Evolutionary conservation across 768 basidiomycete species (phyloP), one percentile per base, ranked within the genome.

Genomic region (Floccularia luteovirens): DNA sequence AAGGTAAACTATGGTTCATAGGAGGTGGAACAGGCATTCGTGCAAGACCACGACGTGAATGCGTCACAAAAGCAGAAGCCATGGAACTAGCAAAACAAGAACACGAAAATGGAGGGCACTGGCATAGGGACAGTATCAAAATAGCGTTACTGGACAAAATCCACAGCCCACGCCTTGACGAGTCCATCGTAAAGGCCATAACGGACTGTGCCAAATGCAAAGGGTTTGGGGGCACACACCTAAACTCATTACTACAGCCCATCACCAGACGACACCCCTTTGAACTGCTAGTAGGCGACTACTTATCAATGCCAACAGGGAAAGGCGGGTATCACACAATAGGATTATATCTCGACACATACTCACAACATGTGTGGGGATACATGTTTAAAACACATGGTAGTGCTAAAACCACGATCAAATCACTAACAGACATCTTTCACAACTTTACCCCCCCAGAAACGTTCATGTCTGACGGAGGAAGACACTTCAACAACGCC

Each of bases 401-500:
- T 0, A 63, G 50, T 0, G 56, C 44, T 0, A 61, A 60, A 33
- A 48, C 53, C 0, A 65, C 60, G 2, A 21, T 49, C 0, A 24
- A 44, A 1, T 35, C 36, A 0, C 43, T 67, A 0, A 10, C 24
- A 7, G 10, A 39, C 10, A 57, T 70, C 8, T 50, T 42, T 22
- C 30, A 50, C 2, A 27, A 31, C 0, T 64, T 57, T 37, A 22
- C 34, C 1, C 33, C 48, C 0, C 49, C 59, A 0, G 59, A 67
- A 27, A 49, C 49, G 0, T 51, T 70, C 38, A 66, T 68, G 62
- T 46, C 55, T 0, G 66, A 69, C 23, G 57, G 64, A 0, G 62
- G 66, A 0, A 31, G 42, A 1, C 59, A 67, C 38, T 70, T 69
- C 43, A 49, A 62, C 20, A 61, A 59, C 44, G 20, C 49, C 3